Conservation (phyloP, 2,329 filamentous ascomycete species). For the Tolypocladium sp. region DNA sequence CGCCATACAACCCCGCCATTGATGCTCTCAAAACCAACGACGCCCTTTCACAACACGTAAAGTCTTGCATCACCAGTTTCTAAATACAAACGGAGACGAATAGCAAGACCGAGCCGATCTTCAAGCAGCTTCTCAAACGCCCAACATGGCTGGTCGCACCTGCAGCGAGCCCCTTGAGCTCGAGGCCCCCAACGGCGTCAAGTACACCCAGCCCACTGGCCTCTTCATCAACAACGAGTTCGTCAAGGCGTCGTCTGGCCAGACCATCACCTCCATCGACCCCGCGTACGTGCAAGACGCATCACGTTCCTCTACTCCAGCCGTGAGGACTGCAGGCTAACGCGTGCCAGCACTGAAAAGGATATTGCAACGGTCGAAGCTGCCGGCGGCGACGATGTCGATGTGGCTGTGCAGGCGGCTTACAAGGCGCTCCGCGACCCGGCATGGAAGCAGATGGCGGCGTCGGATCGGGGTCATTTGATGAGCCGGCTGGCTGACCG, state of each 20-base stretch:
- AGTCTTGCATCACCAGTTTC: background rate
- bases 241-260: conserved; percentile 46
- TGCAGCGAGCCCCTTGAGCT: conserved; percentile 7
- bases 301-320: background rate
- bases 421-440: conserved; percentile 58
- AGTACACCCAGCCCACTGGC: conserved; percentile 57
- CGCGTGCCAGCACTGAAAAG: conserved; percentile 15
- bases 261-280: conserved; percentile 53
- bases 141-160: background rate
- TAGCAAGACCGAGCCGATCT: background rate
- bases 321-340: conserved; percentile 14
- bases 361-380: conserved; percentile 22
- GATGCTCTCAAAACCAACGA: background rate
- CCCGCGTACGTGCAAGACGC: conserved; percentile 17
- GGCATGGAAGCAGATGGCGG: conserved; percentile 59
- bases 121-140: background rate
- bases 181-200: conserved; percentile 48
- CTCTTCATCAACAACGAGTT: conserved; percentile 75
- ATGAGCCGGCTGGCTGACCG: conserved; percentile 65
- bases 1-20: background rate
- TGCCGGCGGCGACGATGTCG: conserved; percentile 18
- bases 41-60: background rate
- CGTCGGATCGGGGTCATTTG: conserved; percentile 57
- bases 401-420: conserved; percentile 33
- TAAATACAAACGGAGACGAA: background rate